Base-by-base conservation (phyloP, 2,329 filamentous ascomycete species). In the Trichoderma sp. region DNA sequence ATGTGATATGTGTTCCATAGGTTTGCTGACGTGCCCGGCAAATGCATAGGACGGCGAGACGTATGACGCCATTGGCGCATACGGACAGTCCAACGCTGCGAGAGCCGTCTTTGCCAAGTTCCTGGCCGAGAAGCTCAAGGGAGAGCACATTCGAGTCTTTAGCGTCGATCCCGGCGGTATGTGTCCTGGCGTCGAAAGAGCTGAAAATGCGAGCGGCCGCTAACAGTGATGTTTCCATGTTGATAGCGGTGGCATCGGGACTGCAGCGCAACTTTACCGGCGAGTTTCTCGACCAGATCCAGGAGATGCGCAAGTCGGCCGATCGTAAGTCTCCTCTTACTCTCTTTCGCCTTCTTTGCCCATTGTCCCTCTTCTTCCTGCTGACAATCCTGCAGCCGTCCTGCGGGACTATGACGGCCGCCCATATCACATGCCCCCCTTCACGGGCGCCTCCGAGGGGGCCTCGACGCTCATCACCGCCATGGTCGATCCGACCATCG, bases 371-470 rank as follows among this genome's bases (percentile, higher is more conserved):
- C 21, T 10, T 28, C 51, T 54, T n/a, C n/a, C 39, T 34, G 39
- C 48, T 45, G 39, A 62, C n/a, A n/a, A 45, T 30, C 21, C 28
- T 34, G n/a, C n/a, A 54, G 14, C 21, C 48, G 61, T 34, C 7
- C 9, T 56, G 28, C 52, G 43, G 21, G 66, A 67, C 47, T 30
- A 64, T 14, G 66, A 67, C 14, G 66, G 66, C 10, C 61, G 51
- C n/a, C 21, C 50, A 15, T 54, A 34, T 3, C 17, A 50, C 26
- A 24, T 66, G 30, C 64, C 66, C 1, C 19, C 41, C 15, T 64
- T 65, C 41, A 67, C 66, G 71, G 72, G 66, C 82, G 81, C 70
- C 66, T 82, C 41, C 73, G 75, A 48, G 72, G 82, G 67, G 4
- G 26, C 61, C 1, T 50, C 66, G 5, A 67, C 59, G 9, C 65